Conservation (phyloP, 1,139 yeast genomes). For the Ogataea hybrid region DNA sequence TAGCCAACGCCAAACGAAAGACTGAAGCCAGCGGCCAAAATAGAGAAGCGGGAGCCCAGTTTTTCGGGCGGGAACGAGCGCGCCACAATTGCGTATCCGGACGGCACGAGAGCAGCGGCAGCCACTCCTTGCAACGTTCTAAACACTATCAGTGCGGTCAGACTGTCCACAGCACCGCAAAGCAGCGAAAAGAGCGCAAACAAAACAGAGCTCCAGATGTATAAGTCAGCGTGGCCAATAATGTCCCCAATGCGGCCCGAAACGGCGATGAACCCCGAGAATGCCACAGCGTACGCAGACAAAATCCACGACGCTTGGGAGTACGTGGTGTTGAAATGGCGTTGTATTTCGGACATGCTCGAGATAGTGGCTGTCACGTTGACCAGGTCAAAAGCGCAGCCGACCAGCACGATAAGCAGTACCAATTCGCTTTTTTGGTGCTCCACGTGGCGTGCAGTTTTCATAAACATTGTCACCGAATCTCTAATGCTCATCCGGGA, state of each 20-base stretch:
- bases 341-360: conserved; percentile 24
- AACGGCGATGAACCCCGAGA: conserved; percentile 37
- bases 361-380: conserved; percentile 33
- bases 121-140: conserved; percentile 40
- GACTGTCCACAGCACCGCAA: conserved; percentile 31
- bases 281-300: conserved; percentile 37
- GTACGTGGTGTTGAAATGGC: conserved; percentile 26
- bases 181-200: conserved; percentile 32
- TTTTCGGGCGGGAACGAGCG: conserved; percentile 31
- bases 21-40: conserved; percentile 26
- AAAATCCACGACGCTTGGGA: conserved; percentile 36
- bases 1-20: conserved; percentile 33
- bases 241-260: conserved; percentile 38
- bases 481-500: neutral
- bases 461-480: neutral
- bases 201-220: conserved; percentile 19
- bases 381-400: conserved; percentile 29
- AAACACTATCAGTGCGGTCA: conserved; percentile 34
- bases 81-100: conserved; percentile 30
- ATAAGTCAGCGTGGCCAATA: conserved; percentile 33
- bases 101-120: conserved; percentile 36
- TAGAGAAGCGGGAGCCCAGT: conserved; percentile 26
- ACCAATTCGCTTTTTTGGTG: conserved; percentile 14
- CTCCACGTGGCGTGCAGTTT: conserved; percentile 9
- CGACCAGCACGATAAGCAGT: conserved; percentile 17